Base-by-base conservation (phyloP, 495 filamentous ascomycete species). In the Aspergillus avenaceus region DNA sequence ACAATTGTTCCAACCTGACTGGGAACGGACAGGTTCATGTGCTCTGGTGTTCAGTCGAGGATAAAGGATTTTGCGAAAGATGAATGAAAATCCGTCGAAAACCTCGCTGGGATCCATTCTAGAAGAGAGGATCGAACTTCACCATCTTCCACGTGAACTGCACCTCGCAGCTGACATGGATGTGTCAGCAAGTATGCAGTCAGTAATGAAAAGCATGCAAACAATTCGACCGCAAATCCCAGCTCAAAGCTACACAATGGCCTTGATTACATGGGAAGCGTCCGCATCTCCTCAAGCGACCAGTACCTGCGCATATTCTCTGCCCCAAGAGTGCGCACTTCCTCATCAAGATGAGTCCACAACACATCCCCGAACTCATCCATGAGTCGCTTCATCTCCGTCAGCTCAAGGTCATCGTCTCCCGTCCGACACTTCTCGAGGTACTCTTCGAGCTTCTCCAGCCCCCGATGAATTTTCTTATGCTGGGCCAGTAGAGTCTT, bases 301-400 rank as follows among this genome's bases (percentile, higher is more conserved):
- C 89, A 97, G 65, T 85, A 90, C 58, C 77, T 81, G 59, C 90
- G 75, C 91, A 97, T 95, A 63, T 90, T 92, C 61, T 93, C 88
- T 37, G 90, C 86, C 4, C 79, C 77, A 3, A 92, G 63, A 24
- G 82, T 78, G 56, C 72, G 54, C 4, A 91, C 86, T 71, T 91
- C 88, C 49, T 90, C 76, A 53, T 87, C 83, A 45, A 92, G 63
- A 73, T 92, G 88, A 41, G 58, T 68, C 81, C 86, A 84, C 31
- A 92, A 60, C 43, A 90, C 85, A 16, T 74, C 69, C n/a, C 83
- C 79, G 63, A 83, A 85, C 5, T 49, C 54, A 29, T 84, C 82
- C 85, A 95, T 84, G 57, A 87, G 72, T 43, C 64, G 69, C 68
- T 84, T 86, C 67, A 95, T 54, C 62, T 85, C 81, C 14, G 61